Evolutionary conservation across 768 basidiomycete species (phyloP), one percentile per base, ranked within the genome.

Genomic region (Xerocomellus chrysenteron): DNA sequence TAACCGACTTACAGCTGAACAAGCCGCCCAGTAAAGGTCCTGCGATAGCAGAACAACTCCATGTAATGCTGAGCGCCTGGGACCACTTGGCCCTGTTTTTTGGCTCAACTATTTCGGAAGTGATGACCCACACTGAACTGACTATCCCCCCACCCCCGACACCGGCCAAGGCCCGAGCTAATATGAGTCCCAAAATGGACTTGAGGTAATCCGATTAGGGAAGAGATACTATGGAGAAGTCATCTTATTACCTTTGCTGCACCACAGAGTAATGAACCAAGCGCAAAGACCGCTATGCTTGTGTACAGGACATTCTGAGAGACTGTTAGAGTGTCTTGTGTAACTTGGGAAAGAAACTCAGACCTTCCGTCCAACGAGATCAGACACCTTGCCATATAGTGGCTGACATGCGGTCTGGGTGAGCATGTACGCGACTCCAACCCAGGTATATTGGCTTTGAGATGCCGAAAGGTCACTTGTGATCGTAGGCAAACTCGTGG

Each of bases 91-190:
- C 86, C 55, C 89, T 83, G 56, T 80, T 75, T 57, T 75, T 77
- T 30, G 84, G 79, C 68, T 86, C 83, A 41, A 93, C 91, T 56
- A 94, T 84, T 69, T 94, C 91, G 60, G 90, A 82, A 44, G 89
- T 92, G 56, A 94, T 86, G 24, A 90, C 83, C 92, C 92, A 93
- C 36, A 93, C 90, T 42, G 87, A 81, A 67, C 83, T 83, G 55
- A 92, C 91, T 60, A 94, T 92, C 10, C 92, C 92, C 36, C 92
- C 92, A 16, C 87, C 92, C n/a, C 92, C 92, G 56, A 90, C 77
- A 42, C 92, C 92, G 57, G 90, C 87, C 52, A 82, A 56, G 49
- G 74, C 79, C 46, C 91, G 80, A 50, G 85, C 81, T 26, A 82
- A 71, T 56, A 92, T 88, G 48, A 92, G 79, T 82, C 84, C 87